Evolutionary conservation across 164 flowering plant genomes (phyloP).

Genomic region (Stephania japonica): DNA sequence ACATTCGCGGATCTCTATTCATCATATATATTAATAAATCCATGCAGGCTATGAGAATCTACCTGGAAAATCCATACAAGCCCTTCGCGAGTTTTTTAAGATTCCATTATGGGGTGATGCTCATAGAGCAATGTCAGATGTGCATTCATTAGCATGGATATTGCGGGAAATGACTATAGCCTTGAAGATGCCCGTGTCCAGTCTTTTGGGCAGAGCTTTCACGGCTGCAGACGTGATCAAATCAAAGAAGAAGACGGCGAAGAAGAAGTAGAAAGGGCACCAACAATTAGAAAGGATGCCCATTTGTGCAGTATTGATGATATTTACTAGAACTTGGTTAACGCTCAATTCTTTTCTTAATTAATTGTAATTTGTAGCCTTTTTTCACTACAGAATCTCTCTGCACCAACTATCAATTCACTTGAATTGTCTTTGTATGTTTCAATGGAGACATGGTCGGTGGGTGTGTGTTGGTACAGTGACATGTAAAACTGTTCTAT

Average conservation of each 20-base stretch:
- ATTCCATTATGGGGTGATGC: constrained; percentile 55
- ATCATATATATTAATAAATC: background rate
- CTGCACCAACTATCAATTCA: background rate
- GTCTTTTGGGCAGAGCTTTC: constrained; percentile 49
- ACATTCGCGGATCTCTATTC: background rate
- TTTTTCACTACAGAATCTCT: background rate
- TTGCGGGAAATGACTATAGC: constrained; percentile 58
- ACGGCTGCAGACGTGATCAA: constrained; percentile 34
- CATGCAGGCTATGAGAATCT: constrained; percentile 34
- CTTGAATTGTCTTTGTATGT: too few species aligned
- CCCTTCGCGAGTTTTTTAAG: constrained; percentile 47
- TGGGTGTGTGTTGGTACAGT: background rate
- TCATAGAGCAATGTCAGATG: constrained; percentile 89
- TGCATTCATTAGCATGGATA: constrained; percentile 40
- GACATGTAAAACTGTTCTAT: background rate
- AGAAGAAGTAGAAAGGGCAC: constrained; percentile 14
- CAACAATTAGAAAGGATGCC: background rate
- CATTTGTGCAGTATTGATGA: background rate
- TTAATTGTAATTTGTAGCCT: too few species aligned
- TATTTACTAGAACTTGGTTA: background rate
- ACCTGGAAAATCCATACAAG: constrained; percentile 29
- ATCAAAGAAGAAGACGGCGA: constrained; percentile 43
- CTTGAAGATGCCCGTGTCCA: constrained; percentile 48
- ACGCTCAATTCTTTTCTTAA: background rate
- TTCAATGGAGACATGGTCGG: too few species aligned